Percentiles rank a stretch among this genome's conserved stretches.
Conservation (phyloP, 441 rosid genomes). For the Populus hybrid region DNA sequence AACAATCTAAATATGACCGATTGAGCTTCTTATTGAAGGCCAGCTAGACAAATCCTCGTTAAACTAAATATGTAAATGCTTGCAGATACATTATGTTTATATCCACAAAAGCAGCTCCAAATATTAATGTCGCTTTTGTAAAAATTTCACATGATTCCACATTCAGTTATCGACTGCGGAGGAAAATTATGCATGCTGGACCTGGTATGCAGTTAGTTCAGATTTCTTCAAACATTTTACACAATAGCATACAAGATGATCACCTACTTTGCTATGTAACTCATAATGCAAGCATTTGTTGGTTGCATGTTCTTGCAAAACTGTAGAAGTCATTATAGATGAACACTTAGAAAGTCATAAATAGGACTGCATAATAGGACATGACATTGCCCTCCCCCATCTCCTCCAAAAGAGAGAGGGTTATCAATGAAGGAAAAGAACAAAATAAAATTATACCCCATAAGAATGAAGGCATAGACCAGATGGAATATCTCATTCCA, state of each 20-base stretch:
- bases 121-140: background rate
- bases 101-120: background rate
- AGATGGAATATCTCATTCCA: conserved; percentile 1
- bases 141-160: background rate
- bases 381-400: background rate
- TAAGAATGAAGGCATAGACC: background rate
- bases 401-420: background rate
- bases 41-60: background rate
- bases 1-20: background rate
- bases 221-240: background rate
- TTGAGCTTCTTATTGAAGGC: background rate
- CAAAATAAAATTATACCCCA: background rate
- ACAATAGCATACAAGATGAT: background rate
- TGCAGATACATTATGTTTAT: background rate
- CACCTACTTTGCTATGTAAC: background rate
- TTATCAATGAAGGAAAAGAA: background rate
- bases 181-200: background rate
- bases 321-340: background rate
- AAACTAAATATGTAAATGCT: background rate
- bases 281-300: background rate
- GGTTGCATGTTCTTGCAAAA: background rate
- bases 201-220: background rate
- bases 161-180: background rate
- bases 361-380: background rate
- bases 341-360: background rate